Conservation (phyloP, 805 yeast genomes). For the Schizosaccharomyces octosporus region DNA sequence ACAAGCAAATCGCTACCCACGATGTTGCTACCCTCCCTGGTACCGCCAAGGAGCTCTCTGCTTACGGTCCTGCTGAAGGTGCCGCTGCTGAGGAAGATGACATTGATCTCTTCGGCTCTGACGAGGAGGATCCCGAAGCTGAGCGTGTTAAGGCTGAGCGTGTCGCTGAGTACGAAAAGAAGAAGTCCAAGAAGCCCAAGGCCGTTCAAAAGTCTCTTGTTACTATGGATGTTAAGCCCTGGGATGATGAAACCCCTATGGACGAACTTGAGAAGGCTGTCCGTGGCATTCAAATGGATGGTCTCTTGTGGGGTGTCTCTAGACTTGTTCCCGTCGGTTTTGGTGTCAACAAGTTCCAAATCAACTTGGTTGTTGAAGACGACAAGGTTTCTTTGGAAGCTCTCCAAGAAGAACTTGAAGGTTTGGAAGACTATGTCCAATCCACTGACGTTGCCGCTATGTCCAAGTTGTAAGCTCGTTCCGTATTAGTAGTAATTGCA, state of each 20-base stretch:
- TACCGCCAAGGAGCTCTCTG: constrained; percentile 18
- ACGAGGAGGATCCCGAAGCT: constrained; percentile 86
- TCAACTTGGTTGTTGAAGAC: constrained; percentile 95
- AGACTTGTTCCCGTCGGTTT: constrained; percentile 91
- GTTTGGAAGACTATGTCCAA: constrained; percentile 91
- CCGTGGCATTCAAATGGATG: constrained; percentile 66
- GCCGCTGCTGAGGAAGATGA: constrained; percentile 64
- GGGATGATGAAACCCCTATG: constrained; percentile 98
- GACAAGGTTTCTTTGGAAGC: constrained; percentile 83
- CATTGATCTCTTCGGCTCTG: constrained; percentile 84
- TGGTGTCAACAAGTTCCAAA: constrained; percentile 98
- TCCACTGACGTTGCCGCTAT: constrained; percentile 97
- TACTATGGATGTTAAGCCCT: constrained; percentile 94
- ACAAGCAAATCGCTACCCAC: constrained; percentile 90
- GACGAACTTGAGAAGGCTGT: constrained; percentile 71
- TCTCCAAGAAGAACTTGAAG: constrained; percentile 52
- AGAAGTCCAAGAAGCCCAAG: constrained; percentile 91
- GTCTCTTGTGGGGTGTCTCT: constrained; percentile 95
- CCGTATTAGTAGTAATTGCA: not conserved
- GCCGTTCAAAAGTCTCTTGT: constrained; percentile 96
- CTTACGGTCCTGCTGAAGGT: constrained; percentile 23
- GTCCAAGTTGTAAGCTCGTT: constrained; percentile 62
- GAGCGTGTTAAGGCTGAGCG: constrained; percentile 94
- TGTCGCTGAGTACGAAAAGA: constrained; percentile 91
- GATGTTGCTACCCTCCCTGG: constrained; percentile 58